Evolutionary conservation across 257 asterid genomes (phyloP).

Genomic region (Solanum rostratum): DNA sequence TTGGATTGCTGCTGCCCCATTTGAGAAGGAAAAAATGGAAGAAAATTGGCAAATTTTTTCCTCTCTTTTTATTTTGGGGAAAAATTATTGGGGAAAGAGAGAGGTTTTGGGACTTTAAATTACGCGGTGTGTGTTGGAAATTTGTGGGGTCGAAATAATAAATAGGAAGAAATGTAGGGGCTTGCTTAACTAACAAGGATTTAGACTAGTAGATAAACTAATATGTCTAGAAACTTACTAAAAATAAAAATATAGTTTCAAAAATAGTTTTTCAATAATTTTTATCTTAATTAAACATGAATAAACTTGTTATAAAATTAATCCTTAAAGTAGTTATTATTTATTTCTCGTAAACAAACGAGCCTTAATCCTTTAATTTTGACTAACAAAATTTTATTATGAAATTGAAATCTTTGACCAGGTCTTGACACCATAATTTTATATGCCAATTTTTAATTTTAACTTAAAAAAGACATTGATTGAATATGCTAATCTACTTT

Average conservation of each 20-base stretch:
- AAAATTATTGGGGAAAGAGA: background rate
- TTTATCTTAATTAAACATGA: background rate
- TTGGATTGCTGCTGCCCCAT: slow-evolving; percentile 92
- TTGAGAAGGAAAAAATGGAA: background rate
- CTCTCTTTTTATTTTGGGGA: background rate
- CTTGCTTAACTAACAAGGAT: slow-evolving; percentile 20
- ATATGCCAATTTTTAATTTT: background rate
- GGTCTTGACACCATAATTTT: background rate
- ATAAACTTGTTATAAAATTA: background rate
- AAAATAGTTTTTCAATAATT: fast-evolving
- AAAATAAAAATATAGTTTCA: too few relatives aligned
- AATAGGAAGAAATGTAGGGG: slow-evolving; percentile 9
- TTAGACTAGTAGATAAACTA: background rate
- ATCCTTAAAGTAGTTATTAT: background rate
- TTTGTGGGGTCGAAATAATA: slow-evolving; percentile 7
- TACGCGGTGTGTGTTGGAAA: background rate
- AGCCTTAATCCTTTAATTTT: background rate
- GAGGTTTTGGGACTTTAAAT: background rate
- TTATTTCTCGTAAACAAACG: too few relatives aligned
- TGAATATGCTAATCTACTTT: background rate
- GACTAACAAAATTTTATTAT: background rate
- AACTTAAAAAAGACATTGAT: background rate
- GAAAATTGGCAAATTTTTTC: background rate
- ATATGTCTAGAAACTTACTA: background rate
- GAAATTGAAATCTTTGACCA: background rate